These are phyloP conservation scores for Serpula lacrymans DNA, from an alignment of 768 basidiomycete species.

Conservation along the genomic window DNA sequence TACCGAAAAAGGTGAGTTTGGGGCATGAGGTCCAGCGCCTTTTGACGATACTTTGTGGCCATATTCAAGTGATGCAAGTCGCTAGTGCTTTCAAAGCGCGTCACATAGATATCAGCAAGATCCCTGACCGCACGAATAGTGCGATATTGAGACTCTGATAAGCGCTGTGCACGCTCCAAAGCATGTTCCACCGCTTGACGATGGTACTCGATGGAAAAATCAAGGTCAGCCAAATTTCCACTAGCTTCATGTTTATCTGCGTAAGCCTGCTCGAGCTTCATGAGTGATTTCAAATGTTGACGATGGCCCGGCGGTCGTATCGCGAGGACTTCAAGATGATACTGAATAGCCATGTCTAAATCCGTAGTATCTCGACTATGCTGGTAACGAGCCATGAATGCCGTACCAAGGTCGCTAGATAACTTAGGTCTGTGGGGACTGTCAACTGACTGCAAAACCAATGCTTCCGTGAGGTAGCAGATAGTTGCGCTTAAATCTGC, in stretches of 20 bases:
- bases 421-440: slow-evolving; percentile 14
- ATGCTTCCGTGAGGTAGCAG: slow-evolving; percentile 13
- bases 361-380: slow-evolving; percentile 21
- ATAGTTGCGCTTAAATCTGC: slow-evolving; percentile 18
- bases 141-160: slow-evolving; percentile 3
- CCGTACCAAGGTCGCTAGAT: slow-evolving; percentile 24
- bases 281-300: slow-evolving; percentile 12
- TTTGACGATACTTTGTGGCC: no score
- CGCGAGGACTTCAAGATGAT: slow-evolving; percentile 20
- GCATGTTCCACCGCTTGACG: no score
- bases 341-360: slow-evolving; percentile 24
- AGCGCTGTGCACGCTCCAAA: no score
- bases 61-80: no score
- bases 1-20: no score
- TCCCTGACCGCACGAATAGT: slow-evolving; percentile 1
- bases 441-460: slow-evolving; percentile 11
- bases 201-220: slow-evolving; percentile 17
- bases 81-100: no score
- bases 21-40: no score
- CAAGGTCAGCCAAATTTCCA: slow-evolving; percentile 18
- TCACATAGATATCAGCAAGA: slow-evolving; percentile 10
- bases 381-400: slow-evolving; percentile 23
- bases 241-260: slow-evolving; percentile 24
- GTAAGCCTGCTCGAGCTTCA: slow-evolving; percentile 22
- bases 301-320: slow-evolving; percentile 23